A percentile compares a stretch with the other conserved stretches of the same genome.
phyloP scores from a whole-genome alignment of 148 eudicot species.

The Cornus controversa region DNA sequence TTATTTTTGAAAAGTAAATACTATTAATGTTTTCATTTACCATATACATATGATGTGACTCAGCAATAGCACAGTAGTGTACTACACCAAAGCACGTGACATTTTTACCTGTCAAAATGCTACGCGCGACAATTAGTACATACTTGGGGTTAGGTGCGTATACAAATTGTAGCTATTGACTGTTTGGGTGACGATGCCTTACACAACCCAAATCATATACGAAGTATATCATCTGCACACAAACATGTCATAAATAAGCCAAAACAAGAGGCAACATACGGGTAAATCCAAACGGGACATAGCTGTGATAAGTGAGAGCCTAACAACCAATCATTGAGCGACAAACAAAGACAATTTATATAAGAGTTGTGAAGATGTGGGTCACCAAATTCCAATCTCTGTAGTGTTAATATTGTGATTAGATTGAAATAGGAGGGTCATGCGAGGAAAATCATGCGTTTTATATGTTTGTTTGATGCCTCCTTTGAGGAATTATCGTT shows the following conservation, averaged over 20 bases:
- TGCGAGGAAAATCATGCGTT: no score
- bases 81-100: background rate
- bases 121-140: background rate
- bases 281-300: background rate
- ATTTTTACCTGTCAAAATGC: background rate
- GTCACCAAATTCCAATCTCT: background rate
- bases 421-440: background rate
- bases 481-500: conserved; percentile 18
- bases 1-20: no score
- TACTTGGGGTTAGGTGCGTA: background rate
- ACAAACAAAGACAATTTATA: background rate
- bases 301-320: background rate
- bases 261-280: conserved; percentile 12
- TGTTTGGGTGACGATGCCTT: background rate
- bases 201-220: background rate
- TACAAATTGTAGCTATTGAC: background rate
- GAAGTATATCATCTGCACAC: conserved; percentile 1
- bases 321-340: background rate
- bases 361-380: background rate
- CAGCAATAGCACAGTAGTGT: no score
- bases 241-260: conserved; percentile 12
- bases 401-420: no score
- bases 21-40: no score
- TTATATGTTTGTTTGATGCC: background rate
- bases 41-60: background rate